Evolutionary conservation across 345 rosid species (phyloP).

Genomic region (Anastatica hierochuntica): DNA sequence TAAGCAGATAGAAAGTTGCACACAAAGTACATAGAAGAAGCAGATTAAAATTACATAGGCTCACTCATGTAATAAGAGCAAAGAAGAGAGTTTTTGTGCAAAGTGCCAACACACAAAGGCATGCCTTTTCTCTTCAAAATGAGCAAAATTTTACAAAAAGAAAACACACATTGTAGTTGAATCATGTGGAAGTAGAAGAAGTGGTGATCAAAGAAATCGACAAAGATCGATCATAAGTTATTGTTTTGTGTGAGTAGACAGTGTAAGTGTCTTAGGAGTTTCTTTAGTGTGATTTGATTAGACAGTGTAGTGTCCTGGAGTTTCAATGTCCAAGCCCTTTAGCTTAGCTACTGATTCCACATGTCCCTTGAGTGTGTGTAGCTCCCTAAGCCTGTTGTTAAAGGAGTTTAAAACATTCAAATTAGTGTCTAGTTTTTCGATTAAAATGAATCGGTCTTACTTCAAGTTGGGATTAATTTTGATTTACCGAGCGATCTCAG

Average conservation of each 20-base stretch:
- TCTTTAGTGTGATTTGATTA: conserved; percentile 27
- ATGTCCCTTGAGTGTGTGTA: conserved; percentile 75
- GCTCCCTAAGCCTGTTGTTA: conserved; percentile 60
- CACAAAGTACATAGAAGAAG: no score
- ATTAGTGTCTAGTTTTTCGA: no score
- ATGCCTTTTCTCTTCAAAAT: conserved; percentile 22
- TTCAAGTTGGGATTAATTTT: neutral
- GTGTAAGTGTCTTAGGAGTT: no score
- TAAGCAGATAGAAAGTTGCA: no score
- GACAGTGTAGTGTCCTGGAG: conserved; percentile 75
- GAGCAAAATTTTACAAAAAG: conserved; percentile 19
- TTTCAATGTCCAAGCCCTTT: conserved; percentile 75
- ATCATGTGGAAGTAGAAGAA: neutral
- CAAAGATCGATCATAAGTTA: no score
- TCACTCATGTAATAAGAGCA: no score
- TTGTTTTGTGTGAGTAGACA: no score
- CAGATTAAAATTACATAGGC: no score
- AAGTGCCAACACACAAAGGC: conserved; percentile 20
- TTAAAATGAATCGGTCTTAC: neutral
- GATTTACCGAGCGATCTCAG: conserved; percentile 96
- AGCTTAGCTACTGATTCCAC: conserved; percentile 88
- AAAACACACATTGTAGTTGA: conserved; percentile 2
- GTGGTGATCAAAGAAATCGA: no score
- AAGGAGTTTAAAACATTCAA: no score
- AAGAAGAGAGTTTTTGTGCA: no score